phyloP scores from a whole-genome alignment of 176 grass and related monocot species.

The Secale cereale region DNA sequence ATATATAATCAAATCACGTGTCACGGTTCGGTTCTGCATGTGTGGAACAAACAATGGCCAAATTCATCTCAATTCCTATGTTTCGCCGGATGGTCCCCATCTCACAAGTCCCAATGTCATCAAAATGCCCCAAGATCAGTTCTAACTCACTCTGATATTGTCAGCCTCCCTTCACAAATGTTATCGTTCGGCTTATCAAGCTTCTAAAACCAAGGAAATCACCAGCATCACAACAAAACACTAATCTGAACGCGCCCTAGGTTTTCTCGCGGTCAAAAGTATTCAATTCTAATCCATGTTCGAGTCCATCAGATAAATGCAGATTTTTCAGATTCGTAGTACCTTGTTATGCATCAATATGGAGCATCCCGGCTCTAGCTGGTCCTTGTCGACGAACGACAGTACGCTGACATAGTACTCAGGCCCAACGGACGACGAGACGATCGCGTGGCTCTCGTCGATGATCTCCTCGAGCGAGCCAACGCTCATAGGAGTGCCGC shows the following conservation, averaged over 20 bases:
- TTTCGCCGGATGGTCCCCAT: not conserved
- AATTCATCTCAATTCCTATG: not conserved
- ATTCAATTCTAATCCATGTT: not conserved
- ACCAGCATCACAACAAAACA: constrained; percentile 2
- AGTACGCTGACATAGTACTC: constrained; percentile 78
- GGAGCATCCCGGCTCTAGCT: constrained; percentile 79
- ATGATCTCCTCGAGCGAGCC: constrained; percentile 89
- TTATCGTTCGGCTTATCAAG: not conserved
- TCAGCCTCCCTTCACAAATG: not conserved
- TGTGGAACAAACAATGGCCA: not conserved
- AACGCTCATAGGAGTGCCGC: constrained; percentile 79
- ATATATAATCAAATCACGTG: constrained; percentile 4
- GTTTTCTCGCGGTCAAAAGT: constrained; percentile 18
- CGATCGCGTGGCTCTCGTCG: constrained; percentile 75
- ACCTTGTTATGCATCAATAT: constrained; percentile 95
- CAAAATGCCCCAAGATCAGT: constrained; percentile 14
- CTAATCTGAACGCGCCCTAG: not conserved
- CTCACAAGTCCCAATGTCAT: not conserved
- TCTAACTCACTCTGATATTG: not conserved
- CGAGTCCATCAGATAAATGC: not conserved
- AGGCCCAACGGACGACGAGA: constrained; percentile 71
- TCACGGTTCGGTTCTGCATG: not conserved
- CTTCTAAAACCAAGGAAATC: not conserved
- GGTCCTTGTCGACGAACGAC: constrained; percentile 86
- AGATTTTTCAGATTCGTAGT: not conserved